Evolutionary conservation across 805 yeast genomes (phyloP), one percentile per base, ranked within the genome.

Genomic region (Dipodascopsis tothii): DNA sequence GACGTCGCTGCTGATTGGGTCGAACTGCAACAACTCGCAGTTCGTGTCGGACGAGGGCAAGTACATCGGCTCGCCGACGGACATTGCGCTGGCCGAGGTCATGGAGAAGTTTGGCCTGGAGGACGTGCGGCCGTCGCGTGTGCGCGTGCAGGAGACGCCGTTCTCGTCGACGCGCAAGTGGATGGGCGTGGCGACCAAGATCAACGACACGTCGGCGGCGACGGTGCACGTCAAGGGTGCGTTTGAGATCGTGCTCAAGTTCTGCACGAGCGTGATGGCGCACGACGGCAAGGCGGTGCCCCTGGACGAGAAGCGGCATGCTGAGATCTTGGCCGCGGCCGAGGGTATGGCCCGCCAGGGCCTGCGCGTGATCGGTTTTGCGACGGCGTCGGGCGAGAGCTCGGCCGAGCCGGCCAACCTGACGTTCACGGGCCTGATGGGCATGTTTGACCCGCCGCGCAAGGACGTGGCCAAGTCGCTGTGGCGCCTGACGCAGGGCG

Each of bases 381-480:
- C 92, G 3, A 75, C 72, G 50, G 68, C 72, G 28, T 18, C 53
- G 9, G 53, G 52, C n/a, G 52, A 46, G n/a, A 14, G 38, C 9
- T 41, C 48, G 1, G 50, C 44, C 39, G 27, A 27, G 47, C 82
- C 88, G 11, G 56, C 70, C 0, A 80, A 76, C 21, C 70, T 92
- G 54, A 70, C 76, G 2, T 90, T 90, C 59, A 74, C 84, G 52
- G 99, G 99, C 9, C 66, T 92, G 36, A 72, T 86, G 51, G 97
- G 96, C 44, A 87, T 92, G 95, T 86, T 85, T 57, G 99, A 92
- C 65, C 99, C 99, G 6, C 99, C 99, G 45, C 77, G 98, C 58
- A 82, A 88, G 6, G 79, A 81, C 50, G 97, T 92, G 3, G 74
- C 77, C 39, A 68, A 72, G 39, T 83, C 96, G 1, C 75, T 92